Evolutionary conservation across 352 stramenopile species (phyloP), one percentile per base, ranked within the genome.

Genomic region (Phytophthora colocasiae): DNA sequence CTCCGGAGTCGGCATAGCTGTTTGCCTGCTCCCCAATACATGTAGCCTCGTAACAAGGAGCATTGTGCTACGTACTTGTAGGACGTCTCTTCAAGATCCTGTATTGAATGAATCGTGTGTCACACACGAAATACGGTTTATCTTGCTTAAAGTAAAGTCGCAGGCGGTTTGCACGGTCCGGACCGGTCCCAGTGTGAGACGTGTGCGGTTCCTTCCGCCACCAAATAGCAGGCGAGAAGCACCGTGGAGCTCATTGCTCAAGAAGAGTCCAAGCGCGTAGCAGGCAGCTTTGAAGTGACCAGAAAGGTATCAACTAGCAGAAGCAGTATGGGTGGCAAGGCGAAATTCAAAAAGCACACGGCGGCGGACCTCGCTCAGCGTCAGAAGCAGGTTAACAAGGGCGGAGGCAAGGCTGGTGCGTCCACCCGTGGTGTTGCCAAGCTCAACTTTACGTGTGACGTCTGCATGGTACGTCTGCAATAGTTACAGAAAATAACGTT

Each of bases 331-430:
- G 82, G 80, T 39, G 82, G 82, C 68, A 91, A 91, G 71, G 83
- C 83, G 15, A 91, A 90, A 55, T 87, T 89, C 65, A 83, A 90
- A 76, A 91, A 91, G 69, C 83, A 91, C 65, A 90, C 83, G 59
- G 83, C 83, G 9, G 85, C 85, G 59, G 83, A 91, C 34, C 72
- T 91, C 34, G 64, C 78, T 24, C 53, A 49, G 39, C 71, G 71
- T 8, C 67, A 78, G 49, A 87, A 88, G 69, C 77, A 85, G 66
- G 63, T 71, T 48, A 90, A 87, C 71, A 85, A 81, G 53, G 78
- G 80, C 47, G 80, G 80, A 63, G 78, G 82, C 40, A 85, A 86
- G 38, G 50, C 65, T 4, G 81, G 81, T 36, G 66, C 69, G 19
- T 26, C 63, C 31, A 84, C 63, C 3, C 79, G 81, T 32, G 60